Evolutionary conservation across 169 alveolate species (phyloP).

Genomic region (Miamiensis avidus): DNA sequence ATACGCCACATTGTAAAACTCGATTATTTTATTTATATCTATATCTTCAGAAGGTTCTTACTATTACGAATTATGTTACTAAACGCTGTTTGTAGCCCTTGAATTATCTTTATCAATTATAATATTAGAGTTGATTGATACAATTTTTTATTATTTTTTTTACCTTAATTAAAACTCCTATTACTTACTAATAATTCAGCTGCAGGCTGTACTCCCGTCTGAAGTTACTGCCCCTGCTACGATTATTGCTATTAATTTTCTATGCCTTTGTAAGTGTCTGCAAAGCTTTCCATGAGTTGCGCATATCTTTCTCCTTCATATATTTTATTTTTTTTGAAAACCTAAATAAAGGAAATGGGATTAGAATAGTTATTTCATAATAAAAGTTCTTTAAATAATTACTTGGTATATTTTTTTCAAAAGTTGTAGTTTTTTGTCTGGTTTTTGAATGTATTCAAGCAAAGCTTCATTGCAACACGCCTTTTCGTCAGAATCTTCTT

Average conservation of each 20-base stretch:
- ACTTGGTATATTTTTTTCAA: neutral
- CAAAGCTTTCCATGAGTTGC: neutral
- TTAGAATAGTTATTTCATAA: neutral
- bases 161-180: too few relatives aligned
- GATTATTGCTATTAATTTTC: neutral
- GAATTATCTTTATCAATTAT: too few relatives aligned
- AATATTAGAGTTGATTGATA: too few relatives aligned
- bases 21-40: neutral
- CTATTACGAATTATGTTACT: neutral
- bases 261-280: neutral
- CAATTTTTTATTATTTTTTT: too few relatives aligned
- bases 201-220: too few relatives aligned
- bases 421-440: neutral
- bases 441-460: neutral
- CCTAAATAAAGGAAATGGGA: neutral
- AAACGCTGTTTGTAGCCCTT: too few relatives aligned
- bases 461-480: neutral
- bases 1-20: neutral
- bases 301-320: neutral
- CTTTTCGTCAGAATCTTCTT: neutral
- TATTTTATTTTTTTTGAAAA: neutral
- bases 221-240: too few relatives aligned
- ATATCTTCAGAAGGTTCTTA: neutral
- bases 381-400: too few relatives aligned
- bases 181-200: too few relatives aligned